Evolutionary conservation across 2,329 filamentous ascomycete species (phyloP), one percentile per base, ranked within the genome.

Genomic region (Penicillium sp.): DNA sequence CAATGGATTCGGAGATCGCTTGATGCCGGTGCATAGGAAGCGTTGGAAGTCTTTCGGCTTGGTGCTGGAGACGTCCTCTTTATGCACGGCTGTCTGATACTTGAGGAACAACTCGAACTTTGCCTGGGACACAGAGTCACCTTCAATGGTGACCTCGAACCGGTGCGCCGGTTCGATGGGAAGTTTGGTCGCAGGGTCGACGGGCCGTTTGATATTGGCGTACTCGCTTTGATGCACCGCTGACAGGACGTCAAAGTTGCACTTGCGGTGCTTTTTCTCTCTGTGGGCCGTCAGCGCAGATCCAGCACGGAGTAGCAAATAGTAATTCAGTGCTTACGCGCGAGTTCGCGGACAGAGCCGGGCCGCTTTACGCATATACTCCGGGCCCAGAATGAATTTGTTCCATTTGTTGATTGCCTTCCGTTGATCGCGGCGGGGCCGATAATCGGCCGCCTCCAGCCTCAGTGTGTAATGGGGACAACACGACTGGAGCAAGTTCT

Each of bases 381-480:
- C 77, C n/a, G 69, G 67, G 9, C 79, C 79, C 42, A 79, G 63
- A 29, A 81, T 62, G 55, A 75, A 79, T 38, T 72, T 75, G 59
- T 77, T 81, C 75, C 77, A 79, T 49, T 72, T 71, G 63, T 80
- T 79, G 57, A 79, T 69, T 13, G 77, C 76, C 58, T 76, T 74
- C 38, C 76, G 73, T 58, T 81, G 78, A 57, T 79, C 77, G 49
- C 71, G 73, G 43, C 72, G 69, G n/a, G 78, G 66, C 54, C 71
- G 72, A 62, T 76, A 80, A 27, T 68, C 71, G 4, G 71, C 64
- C 1, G 73, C 76, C 60, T 78, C 72, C 43, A 81, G 67, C 46
- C 78, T 75, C 59, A 81, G 70, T 11, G 78, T 80, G 60, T 81
- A 97, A 68, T 97, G 92, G 43, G 92, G 92, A 72, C 94, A 99